A percentile compares a stretch with the other conserved stretches of the same genome.
phyloP scores from a whole-genome alignment of 306 rosid genomes.

The Gleditsia sinensis region DNA sequence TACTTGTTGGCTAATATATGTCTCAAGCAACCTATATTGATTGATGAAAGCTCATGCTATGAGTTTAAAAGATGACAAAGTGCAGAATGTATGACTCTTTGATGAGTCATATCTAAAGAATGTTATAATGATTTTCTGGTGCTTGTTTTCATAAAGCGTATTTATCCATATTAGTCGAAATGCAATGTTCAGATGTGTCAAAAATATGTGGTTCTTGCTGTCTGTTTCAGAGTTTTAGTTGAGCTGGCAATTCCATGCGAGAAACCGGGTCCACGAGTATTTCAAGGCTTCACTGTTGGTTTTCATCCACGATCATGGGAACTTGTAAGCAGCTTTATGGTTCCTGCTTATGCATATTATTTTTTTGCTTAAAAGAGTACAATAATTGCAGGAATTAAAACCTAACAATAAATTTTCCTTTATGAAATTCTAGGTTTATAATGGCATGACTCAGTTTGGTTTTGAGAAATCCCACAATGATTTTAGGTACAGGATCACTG shows the following conservation, averaged over 20 bases:
- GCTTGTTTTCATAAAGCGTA: constrained; percentile 25
- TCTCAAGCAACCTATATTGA: not conserved
- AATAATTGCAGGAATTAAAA: constrained; percentile 17
- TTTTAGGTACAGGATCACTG: constrained; percentile 60
- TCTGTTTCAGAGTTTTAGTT: constrained; percentile 65
- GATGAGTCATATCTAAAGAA: not conserved
- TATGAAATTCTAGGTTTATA: constrained; percentile 71
- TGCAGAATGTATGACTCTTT: not conserved
- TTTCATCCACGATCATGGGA: constrained; percentile 99
- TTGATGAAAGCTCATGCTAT: not conserved
- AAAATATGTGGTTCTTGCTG: constrained; percentile 35
- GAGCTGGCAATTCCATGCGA: constrained; percentile 84
- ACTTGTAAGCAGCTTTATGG: constrained; percentile 61
- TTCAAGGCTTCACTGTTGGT: constrained; percentile 92
- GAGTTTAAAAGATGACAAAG: constrained; percentile 13
- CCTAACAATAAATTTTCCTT: constrained; percentile 15
- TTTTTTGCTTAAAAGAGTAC: constrained; percentile 10
- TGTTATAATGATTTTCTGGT: constrained; percentile 9
- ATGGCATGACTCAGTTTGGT: constrained; percentile 89
- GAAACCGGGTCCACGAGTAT: constrained; percentile 74
- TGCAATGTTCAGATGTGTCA: constrained; percentile 29
- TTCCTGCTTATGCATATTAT: constrained; percentile 25
- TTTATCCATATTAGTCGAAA: not conserved
- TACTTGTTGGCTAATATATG: not conserved
- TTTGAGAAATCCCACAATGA: constrained; percentile 67